Evolutionary conservation across 805 yeast species (phyloP).

Genomic region (Limtongia smithiae): DNA sequence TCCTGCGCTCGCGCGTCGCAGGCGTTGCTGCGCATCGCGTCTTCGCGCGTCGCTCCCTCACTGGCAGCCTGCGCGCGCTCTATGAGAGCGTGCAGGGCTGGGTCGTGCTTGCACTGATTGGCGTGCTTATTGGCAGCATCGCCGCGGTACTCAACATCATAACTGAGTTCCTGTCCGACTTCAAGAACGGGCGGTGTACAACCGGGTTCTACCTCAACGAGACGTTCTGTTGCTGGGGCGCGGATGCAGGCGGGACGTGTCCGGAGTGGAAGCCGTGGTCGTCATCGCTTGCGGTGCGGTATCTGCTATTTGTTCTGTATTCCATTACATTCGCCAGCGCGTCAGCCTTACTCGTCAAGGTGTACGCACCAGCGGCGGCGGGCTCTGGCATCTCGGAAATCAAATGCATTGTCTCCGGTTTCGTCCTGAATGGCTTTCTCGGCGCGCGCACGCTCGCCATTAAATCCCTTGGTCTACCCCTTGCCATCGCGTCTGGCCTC

Average conservation of each 20-base stretch:
- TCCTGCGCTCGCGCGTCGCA: slow-evolving; percentile 10
- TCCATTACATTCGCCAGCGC: slow-evolving; percentile 59
- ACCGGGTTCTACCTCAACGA: slow-evolving; percentile 64
- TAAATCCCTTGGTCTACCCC: slow-evolving; percentile 77
- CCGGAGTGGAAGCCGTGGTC: slow-evolving; percentile 71
- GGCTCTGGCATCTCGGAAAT: slow-evolving; percentile 98
- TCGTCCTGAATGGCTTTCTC: slow-evolving; percentile 71
- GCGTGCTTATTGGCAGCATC: slow-evolving; percentile 70
- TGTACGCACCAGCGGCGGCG: slow-evolving; percentile 81
- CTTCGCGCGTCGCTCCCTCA: slow-evolving; percentile 1
- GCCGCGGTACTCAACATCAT: slow-evolving; percentile 80
- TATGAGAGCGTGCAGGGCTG: slow-evolving; percentile 52
- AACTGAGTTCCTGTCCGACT: slow-evolving; percentile 80
- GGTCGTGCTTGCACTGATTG: slow-evolving; percentile 72
- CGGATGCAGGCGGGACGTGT: slow-evolving; percentile 45
- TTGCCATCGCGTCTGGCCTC: slow-evolving; percentile 88
- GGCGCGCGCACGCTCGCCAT: slow-evolving; percentile 67
- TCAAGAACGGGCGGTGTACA: slow-evolving; percentile 76
- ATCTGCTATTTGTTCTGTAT: slow-evolving; percentile 51
- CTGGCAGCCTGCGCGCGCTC: slow-evolving; percentile 19
- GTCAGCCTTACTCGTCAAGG: slow-evolving; percentile 66
- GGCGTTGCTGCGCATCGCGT: slow-evolving; percentile 4
- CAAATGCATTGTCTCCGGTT: slow-evolving; percentile 90
- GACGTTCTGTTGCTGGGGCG: slow-evolving; percentile 80
- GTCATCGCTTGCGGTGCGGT: slow-evolving; percentile 41